Conservation (phyloP, 2,329 filamentous ascomycete genomes). For the Sarocladium kiliense region DNA sequence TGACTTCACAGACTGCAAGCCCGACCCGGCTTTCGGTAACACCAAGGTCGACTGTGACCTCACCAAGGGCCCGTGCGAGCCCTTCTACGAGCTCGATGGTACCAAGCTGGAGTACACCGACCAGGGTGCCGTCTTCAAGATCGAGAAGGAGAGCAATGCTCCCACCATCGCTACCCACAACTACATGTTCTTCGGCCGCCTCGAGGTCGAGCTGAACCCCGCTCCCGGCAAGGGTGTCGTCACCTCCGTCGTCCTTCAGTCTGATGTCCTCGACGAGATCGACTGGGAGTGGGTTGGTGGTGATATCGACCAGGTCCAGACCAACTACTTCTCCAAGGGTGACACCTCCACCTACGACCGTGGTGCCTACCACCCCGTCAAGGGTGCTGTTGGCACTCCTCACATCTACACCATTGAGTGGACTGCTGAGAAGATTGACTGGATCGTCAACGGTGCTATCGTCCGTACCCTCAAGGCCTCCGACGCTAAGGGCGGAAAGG, state of each 20-base stretch:
- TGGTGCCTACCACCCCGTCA: constrained; percentile 56
- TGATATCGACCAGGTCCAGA: constrained; percentile 69
- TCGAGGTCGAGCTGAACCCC: constrained; percentile 74
- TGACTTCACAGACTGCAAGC: constrained; percentile 61
- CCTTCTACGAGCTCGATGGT: constrained; percentile 41
- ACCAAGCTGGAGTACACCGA: constrained; percentile 43
- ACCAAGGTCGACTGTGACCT: constrained; percentile 61
- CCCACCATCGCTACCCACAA: constrained; percentile 72
- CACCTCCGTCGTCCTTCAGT: constrained; percentile 85
- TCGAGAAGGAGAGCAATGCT: constrained; percentile 59
- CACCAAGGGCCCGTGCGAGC: constrained; percentile 61
- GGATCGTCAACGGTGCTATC: constrained; percentile 57
- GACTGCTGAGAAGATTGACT: constrained; percentile 58
- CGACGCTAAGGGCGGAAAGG: constrained; percentile 51
- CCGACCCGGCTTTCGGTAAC: constrained; percentile 71
- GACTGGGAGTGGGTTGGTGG: constrained; percentile 95
- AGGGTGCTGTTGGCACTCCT: constrained; percentile 47
- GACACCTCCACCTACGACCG: constrained; percentile 67
- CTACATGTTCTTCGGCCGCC: constrained; percentile 95
- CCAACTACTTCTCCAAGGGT: constrained; percentile 80
- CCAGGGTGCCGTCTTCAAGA: constrained; percentile 56
- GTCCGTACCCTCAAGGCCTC: constrained; percentile 57
- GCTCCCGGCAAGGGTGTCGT: constrained; percentile 81
- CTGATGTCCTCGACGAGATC: constrained; percentile 79
- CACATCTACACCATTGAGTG: constrained; percentile 68